These are phyloP conservation scores for Nadsonia commutata DNA, from an alignment of 1,139 yeast species.

Conservation along the genomic window DNA sequence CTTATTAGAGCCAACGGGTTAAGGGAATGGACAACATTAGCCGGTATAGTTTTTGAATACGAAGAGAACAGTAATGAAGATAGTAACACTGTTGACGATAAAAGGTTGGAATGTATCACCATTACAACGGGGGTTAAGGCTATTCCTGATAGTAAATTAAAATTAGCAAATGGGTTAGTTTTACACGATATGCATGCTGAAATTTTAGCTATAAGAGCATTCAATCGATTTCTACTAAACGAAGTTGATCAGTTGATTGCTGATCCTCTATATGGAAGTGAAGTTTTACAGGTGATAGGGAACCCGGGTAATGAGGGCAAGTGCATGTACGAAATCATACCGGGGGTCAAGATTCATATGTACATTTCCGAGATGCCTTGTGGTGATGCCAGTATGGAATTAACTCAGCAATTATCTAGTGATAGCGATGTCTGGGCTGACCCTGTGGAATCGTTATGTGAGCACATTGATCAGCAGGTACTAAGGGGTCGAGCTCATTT, in stretches of 20 bases:
- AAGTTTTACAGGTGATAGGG: neutral
- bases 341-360: slow-evolving; percentile 32
- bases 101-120: slow-evolving; percentile 26
- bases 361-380: slow-evolving; percentile 79
- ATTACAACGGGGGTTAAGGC: slow-evolving; percentile 78
- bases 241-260: slow-evolving; percentile 20
- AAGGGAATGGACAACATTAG: slow-evolving; percentile 72
- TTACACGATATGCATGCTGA: slow-evolving; percentile 91
- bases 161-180: slow-evolving; percentile 33
- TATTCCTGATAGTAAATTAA: slow-evolving; percentile 36
- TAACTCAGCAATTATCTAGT: slow-evolving; percentile 17
- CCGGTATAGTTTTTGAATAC: slow-evolving; percentile 45
- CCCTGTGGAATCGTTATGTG: slow-evolving; percentile 8
- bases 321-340: slow-evolving; percentile 21
- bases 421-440: slow-evolving; percentile 16
- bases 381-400: slow-evolving; percentile 72
- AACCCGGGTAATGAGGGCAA: neutral
- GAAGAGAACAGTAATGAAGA: slow-evolving; percentile 7
- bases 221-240: slow-evolving; percentile 34
- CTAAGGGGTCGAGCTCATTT: slow-evolving; percentile 58
- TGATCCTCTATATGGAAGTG: slow-evolving; percentile 1
- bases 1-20: slow-evolving; percentile 42
- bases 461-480: slow-evolving; percentile 20
- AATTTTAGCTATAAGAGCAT: slow-evolving; percentile 50
- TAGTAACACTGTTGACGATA: slow-evolving; percentile 6